Evolutionary conservation across 1,139 yeast genomes (phyloP).

Genomic region (Eremothecium sinecaudum): DNA sequence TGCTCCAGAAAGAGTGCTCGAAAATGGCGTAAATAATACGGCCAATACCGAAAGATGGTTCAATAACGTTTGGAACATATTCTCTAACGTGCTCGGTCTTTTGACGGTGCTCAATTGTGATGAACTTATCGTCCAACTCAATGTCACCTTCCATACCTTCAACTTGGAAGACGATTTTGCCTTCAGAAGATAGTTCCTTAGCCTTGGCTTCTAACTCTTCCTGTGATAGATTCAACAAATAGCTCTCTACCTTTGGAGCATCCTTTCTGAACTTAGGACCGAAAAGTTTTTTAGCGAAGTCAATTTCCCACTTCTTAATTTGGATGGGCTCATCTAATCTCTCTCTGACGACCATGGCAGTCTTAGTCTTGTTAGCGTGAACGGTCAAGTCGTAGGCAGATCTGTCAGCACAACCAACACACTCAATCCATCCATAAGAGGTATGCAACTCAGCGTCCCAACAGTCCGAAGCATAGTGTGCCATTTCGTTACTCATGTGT

Average conservation of each 20-base stretch:
- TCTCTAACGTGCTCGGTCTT: constrained; percentile 89
- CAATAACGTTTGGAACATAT: constrained; percentile 94
- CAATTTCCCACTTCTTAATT: constrained; percentile 76
- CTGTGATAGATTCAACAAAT: constrained; percentile 68
- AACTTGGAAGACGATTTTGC: constrained; percentile 56
- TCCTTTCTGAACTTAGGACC: constrained; percentile 97
- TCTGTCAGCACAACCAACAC: constrained; percentile 99
- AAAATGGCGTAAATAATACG: constrained; percentile 88
- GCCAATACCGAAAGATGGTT: constrained; percentile 98
- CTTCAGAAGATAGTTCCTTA: constrained; percentile 50
- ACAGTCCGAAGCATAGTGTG: constrained; percentile 98
- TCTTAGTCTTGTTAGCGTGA: constrained; percentile 91
- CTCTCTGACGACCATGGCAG: constrained; percentile 89
- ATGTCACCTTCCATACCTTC: constrained; percentile 52
- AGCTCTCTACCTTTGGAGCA: constrained; percentile 83
- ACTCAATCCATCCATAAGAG: constrained; percentile 98
- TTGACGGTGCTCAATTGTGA: constrained; percentile 67
- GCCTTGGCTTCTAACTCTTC: constrained; percentile 75
- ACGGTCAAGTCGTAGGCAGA: constrained; percentile 96
- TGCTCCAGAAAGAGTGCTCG: constrained; percentile 92
- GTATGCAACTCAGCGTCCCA: constrained; percentile 99
- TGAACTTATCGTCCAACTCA: constrained; percentile 64
- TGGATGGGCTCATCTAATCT: constrained; percentile 73
- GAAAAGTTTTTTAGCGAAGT: constrained; percentile 84
- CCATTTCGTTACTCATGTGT: constrained; percentile 98